phyloP scores from a whole-genome alignment of 2,329 filamentous ascomycete genomes.

The Stromatinia cepivora region DNA sequence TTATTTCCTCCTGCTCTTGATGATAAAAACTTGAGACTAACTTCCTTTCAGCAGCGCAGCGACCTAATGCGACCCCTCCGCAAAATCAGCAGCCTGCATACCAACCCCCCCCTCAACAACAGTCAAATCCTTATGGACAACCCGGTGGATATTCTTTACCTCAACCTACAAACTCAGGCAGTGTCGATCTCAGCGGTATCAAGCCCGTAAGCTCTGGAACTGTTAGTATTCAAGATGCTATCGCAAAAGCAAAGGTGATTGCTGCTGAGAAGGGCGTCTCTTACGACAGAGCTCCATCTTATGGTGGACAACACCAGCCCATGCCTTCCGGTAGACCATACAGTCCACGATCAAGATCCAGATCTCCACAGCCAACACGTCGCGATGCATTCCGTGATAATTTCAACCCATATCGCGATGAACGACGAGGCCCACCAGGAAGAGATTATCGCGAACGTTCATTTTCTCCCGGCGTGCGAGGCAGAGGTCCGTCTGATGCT shows the following conservation, averaged over 20 bases:
- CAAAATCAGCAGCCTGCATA: slow-evolving; percentile 43
- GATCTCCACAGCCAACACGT: slow-evolving; percentile 67
- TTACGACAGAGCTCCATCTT: slow-evolving; percentile 55
- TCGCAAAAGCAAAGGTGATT: slow-evolving; percentile 80
- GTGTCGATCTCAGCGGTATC: slow-evolving; percentile 76
- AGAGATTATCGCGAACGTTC: slow-evolving; percentile 68
- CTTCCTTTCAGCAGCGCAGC: slow-evolving; percentile 48
- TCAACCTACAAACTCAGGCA: slow-evolving; percentile 68
- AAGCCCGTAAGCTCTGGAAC: slow-evolving; percentile 78
- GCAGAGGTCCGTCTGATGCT: slow-evolving; percentile 49
- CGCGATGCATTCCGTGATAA: slow-evolving; percentile 73
- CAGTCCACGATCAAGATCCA: slow-evolving; percentile 65
- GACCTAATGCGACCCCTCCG: slow-evolving; percentile 49
- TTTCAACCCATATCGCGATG: slow-evolving; percentile 81
- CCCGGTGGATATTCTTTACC: slow-evolving; percentile 45
- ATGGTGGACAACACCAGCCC: slow-evolving; percentile 46
- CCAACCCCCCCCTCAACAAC: slow-evolving; percentile 48
- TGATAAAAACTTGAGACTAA: slow-evolving; percentile 26
- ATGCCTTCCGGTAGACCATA: slow-evolving; percentile 57
- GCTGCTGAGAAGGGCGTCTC: slow-evolving; percentile 75
- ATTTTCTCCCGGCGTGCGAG: slow-evolving; percentile 63
- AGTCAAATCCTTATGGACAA: slow-evolving; percentile 45
- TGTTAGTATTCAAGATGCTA: slow-evolving; percentile 79
- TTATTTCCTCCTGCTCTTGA: slow-evolving; percentile 18
- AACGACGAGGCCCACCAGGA: slow-evolving; percentile 64